phyloP scores from a whole-genome alignment of 164 flowering plant species.

The Nelumbo lutea region DNA sequence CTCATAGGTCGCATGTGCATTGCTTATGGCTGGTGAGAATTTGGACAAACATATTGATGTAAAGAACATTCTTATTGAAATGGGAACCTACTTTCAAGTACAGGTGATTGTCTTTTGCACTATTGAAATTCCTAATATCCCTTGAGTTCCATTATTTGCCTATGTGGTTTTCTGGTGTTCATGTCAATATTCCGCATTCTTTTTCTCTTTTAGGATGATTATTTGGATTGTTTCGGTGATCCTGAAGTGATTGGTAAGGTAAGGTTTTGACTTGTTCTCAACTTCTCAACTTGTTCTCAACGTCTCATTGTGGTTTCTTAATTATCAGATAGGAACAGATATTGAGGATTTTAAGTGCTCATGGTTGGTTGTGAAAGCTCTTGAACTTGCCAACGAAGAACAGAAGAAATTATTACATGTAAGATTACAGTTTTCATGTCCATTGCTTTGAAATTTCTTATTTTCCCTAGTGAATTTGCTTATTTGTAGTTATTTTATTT shows the following conservation, averaged over 20 bases:
- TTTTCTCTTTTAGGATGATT: constrained; percentile 65
- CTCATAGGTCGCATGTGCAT: constrained; percentile 91
- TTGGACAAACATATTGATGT: constrained; percentile 69
- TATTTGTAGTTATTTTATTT: constrained; percentile 9
- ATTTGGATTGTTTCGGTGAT: constrained; percentile 83
- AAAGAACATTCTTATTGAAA: constrained; percentile 76
- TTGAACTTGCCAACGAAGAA: constrained; percentile 62
- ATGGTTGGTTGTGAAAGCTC: constrained; percentile 96
- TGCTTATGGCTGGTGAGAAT: constrained; percentile 80
- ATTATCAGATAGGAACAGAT: constrained; percentile 86
- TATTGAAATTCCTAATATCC: background rate
- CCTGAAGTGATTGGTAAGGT: constrained; percentile 93
- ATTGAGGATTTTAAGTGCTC: constrained; percentile 98
- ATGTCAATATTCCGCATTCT: background rate
- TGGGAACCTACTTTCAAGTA: constrained; percentile 98
- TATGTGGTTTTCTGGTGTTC: background rate
- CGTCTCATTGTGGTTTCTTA: constrained; percentile 10
- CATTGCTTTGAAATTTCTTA: background rate
- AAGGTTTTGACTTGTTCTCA: constrained; percentile 12
- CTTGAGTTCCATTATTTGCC: background rate
- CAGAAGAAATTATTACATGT: constrained; percentile 71
- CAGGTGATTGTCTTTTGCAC: constrained; percentile 49
- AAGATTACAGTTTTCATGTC: constrained; percentile 13
- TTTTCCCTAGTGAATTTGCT: constrained; percentile 8
- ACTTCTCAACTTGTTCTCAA: background rate